These are phyloP conservation scores for Pichia kluyveri DNA, from an alignment of 805 yeast species.

Conservation along the genomic window DNA sequence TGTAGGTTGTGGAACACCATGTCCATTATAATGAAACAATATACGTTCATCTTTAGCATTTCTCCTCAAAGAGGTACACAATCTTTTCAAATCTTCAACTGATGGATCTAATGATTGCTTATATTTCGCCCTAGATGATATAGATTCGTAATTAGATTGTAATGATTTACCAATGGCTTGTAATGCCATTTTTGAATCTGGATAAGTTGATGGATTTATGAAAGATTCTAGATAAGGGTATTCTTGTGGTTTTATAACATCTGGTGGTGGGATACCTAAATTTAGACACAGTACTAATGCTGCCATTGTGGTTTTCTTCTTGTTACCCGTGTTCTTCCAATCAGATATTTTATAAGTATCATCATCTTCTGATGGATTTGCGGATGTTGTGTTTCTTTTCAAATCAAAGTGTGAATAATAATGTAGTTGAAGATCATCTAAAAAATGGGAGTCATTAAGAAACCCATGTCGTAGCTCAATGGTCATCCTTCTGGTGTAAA, in stretches of 20 bases:
- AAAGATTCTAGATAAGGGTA: slow-evolving; percentile 89
- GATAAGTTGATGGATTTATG: slow-evolving; percentile 76
- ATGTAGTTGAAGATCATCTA: slow-evolving; percentile 23
- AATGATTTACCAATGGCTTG: slow-evolving; percentile 84
- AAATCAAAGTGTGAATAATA: slow-evolving; percentile 64
- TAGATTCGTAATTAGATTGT: slow-evolving; percentile 82
- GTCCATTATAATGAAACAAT: slow-evolving; percentile 93
- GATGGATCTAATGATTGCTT: slow-evolving; percentile 91
- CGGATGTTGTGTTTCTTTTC: slow-evolving; percentile 85
- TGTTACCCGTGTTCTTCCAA: slow-evolving; percentile 86
- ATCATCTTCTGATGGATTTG: slow-evolving; percentile 57
- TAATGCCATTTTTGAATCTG: slow-evolving; percentile 83
- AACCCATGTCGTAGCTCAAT: slow-evolving; percentile 25
- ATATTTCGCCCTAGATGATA: slow-evolving; percentile 79
- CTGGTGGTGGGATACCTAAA: slow-evolving; percentile 96
- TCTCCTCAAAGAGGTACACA: slow-evolving; percentile 80
- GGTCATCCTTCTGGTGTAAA: slow-evolving; percentile 6
- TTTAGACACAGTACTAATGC: slow-evolving; percentile 87
- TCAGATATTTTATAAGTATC: slow-evolving; percentile 68
- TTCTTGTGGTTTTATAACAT: slow-evolving; percentile 84
- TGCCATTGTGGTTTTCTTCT: slow-evolving; percentile 89
- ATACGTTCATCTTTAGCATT: slow-evolving; percentile 91
- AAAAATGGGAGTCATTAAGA: slow-evolving; percentile 22
- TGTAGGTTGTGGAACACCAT: slow-evolving; percentile 97
- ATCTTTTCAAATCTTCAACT: slow-evolving; percentile 88